A percentile compares a stretch with the other conserved stretches of the same genome.
Conservation (phyloP, 805 yeast species). For the Schwanniomyces polymorphus region DNA sequence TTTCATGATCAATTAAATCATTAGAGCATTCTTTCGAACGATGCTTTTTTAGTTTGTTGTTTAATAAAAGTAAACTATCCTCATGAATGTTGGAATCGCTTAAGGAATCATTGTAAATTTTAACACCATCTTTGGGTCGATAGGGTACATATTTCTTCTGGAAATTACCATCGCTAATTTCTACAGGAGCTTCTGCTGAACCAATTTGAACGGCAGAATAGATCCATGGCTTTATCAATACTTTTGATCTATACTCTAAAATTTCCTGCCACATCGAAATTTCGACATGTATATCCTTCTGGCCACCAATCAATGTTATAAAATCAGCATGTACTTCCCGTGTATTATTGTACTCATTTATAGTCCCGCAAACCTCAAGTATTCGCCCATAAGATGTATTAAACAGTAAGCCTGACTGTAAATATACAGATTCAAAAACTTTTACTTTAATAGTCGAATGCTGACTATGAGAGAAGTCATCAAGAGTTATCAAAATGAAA, state of each 20-base stretch:
- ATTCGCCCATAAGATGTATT: constrained; percentile 20
- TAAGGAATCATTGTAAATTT: background rate
- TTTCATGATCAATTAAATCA: constrained; percentile 1
- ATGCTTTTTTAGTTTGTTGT: background rate
- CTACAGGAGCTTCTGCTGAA: background rate
- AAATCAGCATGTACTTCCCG: constrained; percentile 11
- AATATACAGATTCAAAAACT: constrained; percentile 10
- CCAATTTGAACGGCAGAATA: constrained; percentile 7
- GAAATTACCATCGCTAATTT: background rate
- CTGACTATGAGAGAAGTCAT: constrained; percentile 31
- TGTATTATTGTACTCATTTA: constrained; percentile 1
- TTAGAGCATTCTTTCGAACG: background rate
- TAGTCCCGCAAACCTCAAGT: constrained; percentile 23
- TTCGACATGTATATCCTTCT: constrained; percentile 21
- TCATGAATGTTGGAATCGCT: background rate
- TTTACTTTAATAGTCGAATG: constrained; percentile 26
- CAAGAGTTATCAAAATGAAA: constrained; percentile 23
- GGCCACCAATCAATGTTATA: constrained; percentile 13
- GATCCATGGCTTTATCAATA: constrained; percentile 27
- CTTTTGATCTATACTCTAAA: constrained; percentile 15
- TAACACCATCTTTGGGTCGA: background rate
- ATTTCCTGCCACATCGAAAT: constrained; percentile 27
- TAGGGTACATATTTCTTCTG: background rate
- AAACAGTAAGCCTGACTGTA: constrained; percentile 12
- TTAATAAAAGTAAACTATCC: background rate